These are phyloP conservation scores for Bimuria novae-zelandiae DNA, from an alignment of 2,329 filamentous ascomycete species.

Conservation along the genomic window DNA sequence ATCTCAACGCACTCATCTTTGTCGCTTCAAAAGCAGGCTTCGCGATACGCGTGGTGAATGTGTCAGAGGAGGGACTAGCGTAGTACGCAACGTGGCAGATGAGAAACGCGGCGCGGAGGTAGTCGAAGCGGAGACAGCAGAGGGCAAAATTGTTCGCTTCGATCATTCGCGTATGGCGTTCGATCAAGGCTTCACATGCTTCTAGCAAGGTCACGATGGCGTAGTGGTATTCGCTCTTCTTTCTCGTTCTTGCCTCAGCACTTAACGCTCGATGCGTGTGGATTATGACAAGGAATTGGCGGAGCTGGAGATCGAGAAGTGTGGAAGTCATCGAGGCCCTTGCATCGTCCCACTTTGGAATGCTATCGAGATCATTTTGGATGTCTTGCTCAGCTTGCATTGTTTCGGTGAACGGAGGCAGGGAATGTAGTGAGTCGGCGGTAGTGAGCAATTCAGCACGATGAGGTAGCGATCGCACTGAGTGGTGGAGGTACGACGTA, in stretches of 20 bases:
- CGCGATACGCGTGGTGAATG: conserved; percentile 13
- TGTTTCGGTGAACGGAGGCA: conserved; percentile 15
- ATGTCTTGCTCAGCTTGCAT: conserved; percentile 21
- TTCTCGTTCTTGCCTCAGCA: not conserved
- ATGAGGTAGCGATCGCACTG: conserved; percentile 12
- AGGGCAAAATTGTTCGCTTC: conserved; percentile 19
- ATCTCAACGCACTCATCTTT: conserved; percentile 28
- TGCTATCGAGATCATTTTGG: conserved; percentile 9
- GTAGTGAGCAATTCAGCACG: conserved; percentile 16
- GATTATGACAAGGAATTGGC: conserved; percentile 31
- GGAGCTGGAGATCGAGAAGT: conserved; percentile 32
- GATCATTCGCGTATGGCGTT: conserved; percentile 17
- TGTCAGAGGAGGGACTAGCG: conserved; percentile 16
- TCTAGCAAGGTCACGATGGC: conserved; percentile 18
- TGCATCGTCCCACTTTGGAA: conserved; percentile 20
- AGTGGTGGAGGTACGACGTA: conserved; percentile 23
- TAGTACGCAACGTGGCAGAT: conserved; percentile 27
- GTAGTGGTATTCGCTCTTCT: conserved; percentile 9
- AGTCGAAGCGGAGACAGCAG: conserved; percentile 24
- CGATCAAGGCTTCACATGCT: conserved; percentile 15
- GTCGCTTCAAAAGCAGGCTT: conserved; percentile 15
- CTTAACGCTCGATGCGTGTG: conserved; percentile 18
- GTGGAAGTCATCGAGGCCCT: conserved; percentile 17
- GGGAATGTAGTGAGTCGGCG: conserved; percentile 14
- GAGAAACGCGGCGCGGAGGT: conserved; percentile 24